Conservation (phyloP, 1,139 yeast species). For the Entelexis sorbosivorans region DNA sequence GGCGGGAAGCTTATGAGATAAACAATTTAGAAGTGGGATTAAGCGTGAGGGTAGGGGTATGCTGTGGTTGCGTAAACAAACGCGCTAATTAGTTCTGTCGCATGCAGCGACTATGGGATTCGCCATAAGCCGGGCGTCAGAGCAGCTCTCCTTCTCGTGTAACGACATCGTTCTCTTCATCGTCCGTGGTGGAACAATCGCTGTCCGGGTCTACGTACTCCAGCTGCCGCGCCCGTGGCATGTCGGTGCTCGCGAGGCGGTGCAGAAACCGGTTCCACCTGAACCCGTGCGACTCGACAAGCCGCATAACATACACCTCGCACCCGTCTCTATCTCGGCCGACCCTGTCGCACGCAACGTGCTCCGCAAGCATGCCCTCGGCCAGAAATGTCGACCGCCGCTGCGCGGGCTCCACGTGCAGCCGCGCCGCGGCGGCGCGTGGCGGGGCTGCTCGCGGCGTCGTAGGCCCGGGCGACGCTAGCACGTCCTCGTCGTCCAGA, state of each 20-base stretch:
- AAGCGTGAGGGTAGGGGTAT: neutral
- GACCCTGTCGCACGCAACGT: conserved; percentile 47
- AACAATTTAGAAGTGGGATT: neutral
- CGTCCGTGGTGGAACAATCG: conserved; percentile 1
- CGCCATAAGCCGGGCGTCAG: neutral
- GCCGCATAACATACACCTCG: conserved; percentile 32
- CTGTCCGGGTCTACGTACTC: neutral
- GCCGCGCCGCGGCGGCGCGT: neutral
- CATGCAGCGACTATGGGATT: no score
- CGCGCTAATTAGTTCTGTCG: neutral
- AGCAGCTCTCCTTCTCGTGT: neutral
- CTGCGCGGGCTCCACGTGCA: conserved; percentile 24
- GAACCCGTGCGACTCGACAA: conserved; percentile 62
- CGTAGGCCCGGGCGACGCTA: neutral
- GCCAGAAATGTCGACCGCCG: conserved; percentile 54
- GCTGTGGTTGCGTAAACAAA: conserved; percentile 4
- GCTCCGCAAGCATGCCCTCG: conserved; percentile 48
- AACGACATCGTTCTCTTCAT: neutral
- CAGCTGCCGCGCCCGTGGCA: neutral
- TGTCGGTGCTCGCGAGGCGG: neutral
- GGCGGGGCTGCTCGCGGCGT: neutral
- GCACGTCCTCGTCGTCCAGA: neutral
- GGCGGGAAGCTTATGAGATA: no score
- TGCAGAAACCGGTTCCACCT: conserved; percentile 60
- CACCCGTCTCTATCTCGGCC: conserved; percentile 26